A percentile compares a stretch with the other conserved stretches of the same genome.
Conservation (phyloP, 768 basidiomycete species). For the Lactarius hatsudake region DNA sequence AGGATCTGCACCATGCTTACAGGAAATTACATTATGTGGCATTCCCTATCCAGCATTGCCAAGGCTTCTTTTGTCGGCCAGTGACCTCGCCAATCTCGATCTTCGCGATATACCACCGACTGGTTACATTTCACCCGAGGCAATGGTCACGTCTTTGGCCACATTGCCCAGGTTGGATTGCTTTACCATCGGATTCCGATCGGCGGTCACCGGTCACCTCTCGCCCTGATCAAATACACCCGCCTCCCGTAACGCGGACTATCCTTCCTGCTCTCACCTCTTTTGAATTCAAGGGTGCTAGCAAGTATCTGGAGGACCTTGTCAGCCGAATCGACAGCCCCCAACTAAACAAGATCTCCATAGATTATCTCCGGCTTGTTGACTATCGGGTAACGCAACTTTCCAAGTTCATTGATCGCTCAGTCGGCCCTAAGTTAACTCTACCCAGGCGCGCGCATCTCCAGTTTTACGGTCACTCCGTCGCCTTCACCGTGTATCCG, state of each 20-base stretch:
- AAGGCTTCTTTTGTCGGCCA: not conserved
- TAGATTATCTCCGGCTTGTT: not conserved
- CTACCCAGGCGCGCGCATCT: not conserved
- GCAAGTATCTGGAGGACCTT: conserved; percentile 3
- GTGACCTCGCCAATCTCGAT: not conserved
- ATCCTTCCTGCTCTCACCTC: not conserved
- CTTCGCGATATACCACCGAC: not conserved
- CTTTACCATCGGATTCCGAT: not conserved
- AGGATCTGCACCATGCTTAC: conserved; percentile 83
- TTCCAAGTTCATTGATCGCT: not conserved
- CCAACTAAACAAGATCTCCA: not conserved
- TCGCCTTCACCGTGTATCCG: too few relatives aligned
- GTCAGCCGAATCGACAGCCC: not conserved
- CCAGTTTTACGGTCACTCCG: too few relatives aligned
- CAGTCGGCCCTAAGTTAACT: not conserved
- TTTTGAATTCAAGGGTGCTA: not conserved
- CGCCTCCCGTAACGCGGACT: not conserved
- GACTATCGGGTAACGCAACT: not conserved
- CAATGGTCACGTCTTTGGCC: not conserved
- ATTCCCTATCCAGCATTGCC: conserved; percentile 35
- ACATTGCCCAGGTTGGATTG: not conserved
- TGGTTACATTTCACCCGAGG: conserved; percentile 3
- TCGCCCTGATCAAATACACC: not conserved
- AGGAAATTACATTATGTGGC: conserved; percentile 51
- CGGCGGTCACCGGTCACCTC: too few relatives aligned